phyloP scores from a whole-genome alignment of 805 yeast species.

The Lipomyces yamadae region DNA sequence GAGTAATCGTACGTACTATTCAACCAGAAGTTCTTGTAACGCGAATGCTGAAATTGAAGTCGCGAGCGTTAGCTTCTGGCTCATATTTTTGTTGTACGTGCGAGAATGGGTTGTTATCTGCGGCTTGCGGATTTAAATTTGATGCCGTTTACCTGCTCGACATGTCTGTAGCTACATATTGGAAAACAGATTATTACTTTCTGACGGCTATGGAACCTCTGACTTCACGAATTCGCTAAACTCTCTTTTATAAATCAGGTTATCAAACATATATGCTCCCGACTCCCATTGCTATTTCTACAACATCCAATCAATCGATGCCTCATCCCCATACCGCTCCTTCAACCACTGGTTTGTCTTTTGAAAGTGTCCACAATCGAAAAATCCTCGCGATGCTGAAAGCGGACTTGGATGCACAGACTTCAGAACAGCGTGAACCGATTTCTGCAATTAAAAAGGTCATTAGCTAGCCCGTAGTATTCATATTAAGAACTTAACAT shows the following conservation, averaged over 20 bases:
- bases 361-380: constrained; percentile 73
- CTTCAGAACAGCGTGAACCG: constrained; percentile 56
- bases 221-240: background rate
- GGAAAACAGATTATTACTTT: too few relatives aligned
- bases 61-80: background rate
- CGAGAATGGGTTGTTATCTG: too few relatives aligned
- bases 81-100: background rate
- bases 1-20: constrained; percentile 12
- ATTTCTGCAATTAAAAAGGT: constrained; percentile 14
- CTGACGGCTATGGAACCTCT: background rate
- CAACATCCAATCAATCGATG: constrained; percentile 66
- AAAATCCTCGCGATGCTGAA: constrained; percentile 87
- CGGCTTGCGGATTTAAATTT: background rate
- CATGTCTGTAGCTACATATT: too few relatives aligned
- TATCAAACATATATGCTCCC: background rate
- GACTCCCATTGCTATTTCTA: background rate
- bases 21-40: constrained; percentile 23
- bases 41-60: constrained; percentile 13
- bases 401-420: constrained; percentile 95
- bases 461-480: background rate
- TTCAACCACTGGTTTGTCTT: constrained; percentile 79
- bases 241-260: background rate
- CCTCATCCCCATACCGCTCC: constrained; percentile 49
- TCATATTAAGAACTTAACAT: too few relatives aligned
- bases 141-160: background rate